Evolutionary conservation across 108 stramenopile genomes (phyloP).

Genomic region (Skeletonema marinoi): DNA sequence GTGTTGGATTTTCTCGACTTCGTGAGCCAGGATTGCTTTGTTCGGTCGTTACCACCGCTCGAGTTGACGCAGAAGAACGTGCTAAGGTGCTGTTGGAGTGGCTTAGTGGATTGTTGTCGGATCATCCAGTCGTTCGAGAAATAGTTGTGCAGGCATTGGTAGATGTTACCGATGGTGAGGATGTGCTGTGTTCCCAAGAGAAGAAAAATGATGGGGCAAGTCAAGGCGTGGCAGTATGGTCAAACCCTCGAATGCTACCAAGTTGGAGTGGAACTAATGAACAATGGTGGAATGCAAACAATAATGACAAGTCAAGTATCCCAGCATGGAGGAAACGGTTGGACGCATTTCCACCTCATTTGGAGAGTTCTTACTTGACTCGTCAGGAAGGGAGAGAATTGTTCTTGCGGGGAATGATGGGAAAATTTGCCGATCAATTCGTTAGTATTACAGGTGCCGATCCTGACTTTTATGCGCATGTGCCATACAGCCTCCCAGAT

Average conservation of each 20-base stretch:
- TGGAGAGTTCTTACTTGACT: slow-evolving; percentile 76
- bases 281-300: slow-evolving; percentile 29
- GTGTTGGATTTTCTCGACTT: slow-evolving; percentile 69
- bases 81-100: slow-evolving; percentile 73
- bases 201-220: slow-evolving; percentile 6
- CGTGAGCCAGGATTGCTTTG: slow-evolving; percentile 81
- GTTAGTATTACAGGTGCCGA: slow-evolving; percentile 67
- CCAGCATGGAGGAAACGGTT: slow-evolving; percentile 68
- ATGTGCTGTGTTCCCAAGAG: slow-evolving; percentile 44
- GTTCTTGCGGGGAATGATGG: slow-evolving; percentile 50
- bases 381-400: slow-evolving; percentile 74
- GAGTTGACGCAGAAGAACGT: slow-evolving; percentile 73
- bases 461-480: slow-evolving; percentile 64
- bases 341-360: slow-evolving; percentile 75
- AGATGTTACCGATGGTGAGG: slow-evolving; percentile 65
- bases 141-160: slow-evolving; percentile 84
- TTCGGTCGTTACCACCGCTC: slow-evolving; percentile 70
- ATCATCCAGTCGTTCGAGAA: slow-evolving; percentile 81
- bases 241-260: slow-evolving; percentile 72
- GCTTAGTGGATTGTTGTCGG: slow-evolving; percentile 73
- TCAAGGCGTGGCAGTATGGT: slow-evolving; percentile 73
- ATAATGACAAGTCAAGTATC: slow-evolving; percentile 14
- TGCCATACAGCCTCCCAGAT: slow-evolving; percentile 74
- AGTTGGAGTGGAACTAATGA: slow-evolving; percentile 61
- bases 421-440: slow-evolving; percentile 49